Evolutionary conservation across 441 rosid genomes (phyloP).

Genomic region (Corymbia citriodora): DNA sequence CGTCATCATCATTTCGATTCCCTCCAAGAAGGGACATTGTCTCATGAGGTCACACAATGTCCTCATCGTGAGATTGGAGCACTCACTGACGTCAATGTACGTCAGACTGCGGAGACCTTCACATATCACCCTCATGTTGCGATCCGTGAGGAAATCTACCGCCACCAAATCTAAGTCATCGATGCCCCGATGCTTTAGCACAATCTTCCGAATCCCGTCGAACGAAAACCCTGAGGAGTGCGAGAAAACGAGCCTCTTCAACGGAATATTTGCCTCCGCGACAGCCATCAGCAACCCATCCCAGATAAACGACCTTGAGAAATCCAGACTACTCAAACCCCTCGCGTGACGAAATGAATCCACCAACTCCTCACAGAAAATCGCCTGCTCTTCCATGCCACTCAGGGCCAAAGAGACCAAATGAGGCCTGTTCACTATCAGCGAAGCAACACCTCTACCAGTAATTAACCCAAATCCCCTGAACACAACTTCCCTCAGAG

Average conservation of each 20-base stretch:
- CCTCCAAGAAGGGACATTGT: slow-evolving; percentile 34
- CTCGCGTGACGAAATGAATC: slow-evolving; percentile 33
- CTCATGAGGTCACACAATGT: slow-evolving; percentile 37
- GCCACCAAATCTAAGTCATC: slow-evolving; percentile 50
- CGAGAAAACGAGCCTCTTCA: slow-evolving; percentile 40
- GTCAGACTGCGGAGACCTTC: slow-evolving; percentile 28
- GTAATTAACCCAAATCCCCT: slow-evolving; percentile 52
- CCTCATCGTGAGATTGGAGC: slow-evolving; percentile 42
- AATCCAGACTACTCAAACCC: slow-evolving; percentile 37
- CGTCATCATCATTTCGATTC: background rate
- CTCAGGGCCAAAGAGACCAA: slow-evolving; percentile 35
- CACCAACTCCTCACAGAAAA: slow-evolving; percentile 18
- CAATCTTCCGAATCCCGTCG: slow-evolving; percentile 33
- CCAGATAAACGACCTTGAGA: slow-evolving; percentile 44
- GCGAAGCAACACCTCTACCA: slow-evolving; percentile 35
- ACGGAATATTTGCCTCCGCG: slow-evolving; percentile 46
- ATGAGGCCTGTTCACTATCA: slow-evolving; percentile 19
- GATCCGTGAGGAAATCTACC: slow-evolving; percentile 46
- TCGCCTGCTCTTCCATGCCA: slow-evolving; percentile 17
- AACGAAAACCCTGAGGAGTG: slow-evolving; percentile 32
- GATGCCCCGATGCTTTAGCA: slow-evolving; percentile 31
- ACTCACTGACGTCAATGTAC: slow-evolving; percentile 36
- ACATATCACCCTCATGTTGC: slow-evolving; percentile 17
- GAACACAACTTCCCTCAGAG: slow-evolving; percentile 33
- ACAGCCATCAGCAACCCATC: slow-evolving; percentile 41